Percentiles rank a stretch among this genome's conserved stretches.
Conservation (phyloP, 2,329 filamentous ascomycete species). For the Tolypocladium nubicola region DNA sequence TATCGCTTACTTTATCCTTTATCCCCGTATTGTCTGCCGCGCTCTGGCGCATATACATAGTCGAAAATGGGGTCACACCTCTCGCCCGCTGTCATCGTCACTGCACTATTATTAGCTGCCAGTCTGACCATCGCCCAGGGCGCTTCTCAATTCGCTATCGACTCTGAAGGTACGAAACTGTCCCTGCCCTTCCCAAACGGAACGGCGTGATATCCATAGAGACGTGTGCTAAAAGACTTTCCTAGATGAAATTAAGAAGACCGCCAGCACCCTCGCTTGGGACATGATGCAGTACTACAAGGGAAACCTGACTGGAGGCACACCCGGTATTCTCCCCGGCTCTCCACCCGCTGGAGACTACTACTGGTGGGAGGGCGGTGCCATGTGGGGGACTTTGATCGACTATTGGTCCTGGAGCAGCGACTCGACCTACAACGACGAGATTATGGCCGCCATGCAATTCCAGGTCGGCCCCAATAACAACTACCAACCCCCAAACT, state of each 20-base stretch:
- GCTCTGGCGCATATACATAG: background rate
- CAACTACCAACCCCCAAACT: too few relatives aligned
- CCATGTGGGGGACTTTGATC: too few relatives aligned
- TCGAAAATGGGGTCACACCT: background rate
- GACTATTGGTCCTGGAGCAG: too few relatives aligned
- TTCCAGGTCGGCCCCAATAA: too few relatives aligned
- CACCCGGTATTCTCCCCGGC: background rate
- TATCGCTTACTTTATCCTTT: background rate
- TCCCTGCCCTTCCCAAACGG: background rate
- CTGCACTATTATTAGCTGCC: background rate
- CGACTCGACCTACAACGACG: too few relatives aligned
- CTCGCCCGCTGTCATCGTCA: background rate
- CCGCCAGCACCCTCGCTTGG: slow-evolving; percentile 3
- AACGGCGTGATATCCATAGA: background rate
- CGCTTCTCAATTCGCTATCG: background rate
- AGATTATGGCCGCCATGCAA: too few relatives aligned
- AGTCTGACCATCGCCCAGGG: background rate
- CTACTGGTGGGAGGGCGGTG: too few relatives aligned
- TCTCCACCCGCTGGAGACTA: too few relatives aligned
- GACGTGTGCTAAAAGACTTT: background rate
- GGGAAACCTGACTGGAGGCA: slow-evolving; percentile 2
- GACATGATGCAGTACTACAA: slow-evolving; percentile 6
- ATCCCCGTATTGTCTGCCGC: background rate
- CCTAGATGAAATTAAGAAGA: slow-evolving; percentile 3
- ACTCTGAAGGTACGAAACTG: background rate